A percentile compares a stretch with the other conserved stretches of the same genome.
phyloP scores from a whole-genome alignment of 108 stramenopile genomes.

The Mayamaea pseudoterrestris region DNA sequence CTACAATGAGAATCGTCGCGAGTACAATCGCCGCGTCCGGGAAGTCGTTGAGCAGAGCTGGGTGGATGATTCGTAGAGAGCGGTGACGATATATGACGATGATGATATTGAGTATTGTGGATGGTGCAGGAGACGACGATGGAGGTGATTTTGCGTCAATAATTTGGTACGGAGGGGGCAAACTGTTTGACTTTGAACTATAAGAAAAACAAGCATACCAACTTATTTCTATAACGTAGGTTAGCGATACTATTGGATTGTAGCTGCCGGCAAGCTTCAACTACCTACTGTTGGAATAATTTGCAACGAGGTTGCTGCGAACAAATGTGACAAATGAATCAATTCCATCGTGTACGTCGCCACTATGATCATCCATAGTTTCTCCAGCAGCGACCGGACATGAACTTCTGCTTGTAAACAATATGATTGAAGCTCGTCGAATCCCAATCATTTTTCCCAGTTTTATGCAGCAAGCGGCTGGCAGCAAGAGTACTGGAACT shows the following conservation, averaged over 20 bases:
- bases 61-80: conserved; percentile 53
- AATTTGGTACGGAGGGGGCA: too few relatives aligned
- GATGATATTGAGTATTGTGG: not conserved
- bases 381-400: not conserved
- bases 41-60: conserved; percentile 98
- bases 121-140: too few relatives aligned
- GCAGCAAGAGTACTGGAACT: conserved; percentile 25
- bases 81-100: not conserved
- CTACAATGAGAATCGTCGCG: conserved; percentile 95
- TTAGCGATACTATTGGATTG: not conserved
- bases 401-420: not conserved
- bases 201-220: not conserved
- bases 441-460: conserved; percentile 26
- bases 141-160: too few relatives aligned
- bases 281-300: not conserved
- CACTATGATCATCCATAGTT: not conserved
- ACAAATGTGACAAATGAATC: not conserved
- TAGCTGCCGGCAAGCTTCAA: not conserved
- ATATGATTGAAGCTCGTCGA: conserved; percentile 14
- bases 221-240: not conserved
- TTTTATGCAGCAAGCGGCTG: conserved; percentile 28
- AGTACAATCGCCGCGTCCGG: conserved; percentile 96
- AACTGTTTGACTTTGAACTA: not conserved
- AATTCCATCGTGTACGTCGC: not conserved
- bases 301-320: not conserved